Base-by-base conservation (phyloP, 108 stramenopile genomes). In the Cyclotella atomus region DNA sequence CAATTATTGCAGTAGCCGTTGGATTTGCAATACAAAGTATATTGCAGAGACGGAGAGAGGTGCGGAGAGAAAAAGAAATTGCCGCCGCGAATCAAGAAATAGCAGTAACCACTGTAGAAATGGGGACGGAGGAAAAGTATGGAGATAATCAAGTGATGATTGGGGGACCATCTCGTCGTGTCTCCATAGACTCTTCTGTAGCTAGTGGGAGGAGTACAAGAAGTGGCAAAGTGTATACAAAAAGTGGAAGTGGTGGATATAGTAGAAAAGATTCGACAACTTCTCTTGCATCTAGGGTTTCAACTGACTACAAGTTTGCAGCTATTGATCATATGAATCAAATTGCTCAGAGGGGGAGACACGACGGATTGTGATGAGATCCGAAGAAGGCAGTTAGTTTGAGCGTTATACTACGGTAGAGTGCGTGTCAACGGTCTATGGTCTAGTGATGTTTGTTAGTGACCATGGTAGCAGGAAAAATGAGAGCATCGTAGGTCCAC, bases 271-370 rank as follows among this genome's bases (percentile, higher is more conserved):
- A 52, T 3, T 52, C 52, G 9, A 52, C 52, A n/a, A 52, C 52
- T 3, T 52, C 52, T 23, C 20, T 52, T 21, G n/a, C 21, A 1
- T 52, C 52, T 1, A 52, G 52, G 24, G 52, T 52, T 2, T 52
- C 52, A 2, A 3, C n/a, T 1, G 52, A 52, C 1, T 52, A 52
- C 5, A 52, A 52, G 20, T 6, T 52, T 5, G 52, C 52, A 24
- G 52, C 52, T 1, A 52, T 52, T 3, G 52, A 52, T n/a, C 52
- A 23, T 23, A 52, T 52, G 52, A 52, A 52, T 5, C 52, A 52
- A 23, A 52, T 23, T 52, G n/a, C 52, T 6, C 4, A 52, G 21
- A 1, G 20, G 52, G 52, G 52, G 4, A 52, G 52, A 52, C 21
- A 23, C 5, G 52, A 52, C 24, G 20, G 23, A 52, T 52, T 52